Evolutionary conservation across 1,284 basidiomycete genomes (phyloP), one percentile per base, ranked within the genome.

Genomic region (Cutaneotrichosporon cavernicola): DNA sequence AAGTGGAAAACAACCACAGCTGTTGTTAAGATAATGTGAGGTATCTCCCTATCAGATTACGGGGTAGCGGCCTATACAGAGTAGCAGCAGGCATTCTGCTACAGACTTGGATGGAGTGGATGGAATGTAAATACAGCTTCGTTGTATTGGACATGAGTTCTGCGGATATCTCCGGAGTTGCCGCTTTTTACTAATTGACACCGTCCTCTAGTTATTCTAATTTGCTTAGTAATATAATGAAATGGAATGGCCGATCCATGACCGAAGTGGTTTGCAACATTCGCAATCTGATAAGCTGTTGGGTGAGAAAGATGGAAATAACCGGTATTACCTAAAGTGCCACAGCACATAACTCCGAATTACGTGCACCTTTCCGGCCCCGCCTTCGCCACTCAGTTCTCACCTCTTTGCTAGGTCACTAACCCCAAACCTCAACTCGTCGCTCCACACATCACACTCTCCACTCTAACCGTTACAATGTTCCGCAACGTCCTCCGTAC

Each of bases 401-500:
- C 56, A 58, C 43, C 13, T 22, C 46, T 36, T 47, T 58, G 34
- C 40, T 22, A 32, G 31, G 58, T 59, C 58, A 59, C 58, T 59
- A 59, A 59, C 58, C 47, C 26, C 26, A 26, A 26, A 26, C 26
- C 26, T 26, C 13, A 26, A 5, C 53, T 34, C 11, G 10, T n/a
- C 58, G 18, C 34, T 18, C 13, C 18, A 26, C 51, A 53, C 31
- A 30, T 32, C 51, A 53, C 40, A 51, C 58, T 38, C 30, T 32
- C 30, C 32, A 22, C 30, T 51, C 34, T 16, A 26, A 34, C 46
- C 47, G 9, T 6, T 21, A 62, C 56, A 55, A 74, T 73, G 71
- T 68, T 75, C 68, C 68, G 72, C 64, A 65, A 49, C 30, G 65
- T 71, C 30, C 62, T 76, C 62, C 69, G 75, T 60, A 32, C 32